Base-by-base conservation (phyloP, 208 protist genomes). In the Leishmania tarentolae region DNA sequence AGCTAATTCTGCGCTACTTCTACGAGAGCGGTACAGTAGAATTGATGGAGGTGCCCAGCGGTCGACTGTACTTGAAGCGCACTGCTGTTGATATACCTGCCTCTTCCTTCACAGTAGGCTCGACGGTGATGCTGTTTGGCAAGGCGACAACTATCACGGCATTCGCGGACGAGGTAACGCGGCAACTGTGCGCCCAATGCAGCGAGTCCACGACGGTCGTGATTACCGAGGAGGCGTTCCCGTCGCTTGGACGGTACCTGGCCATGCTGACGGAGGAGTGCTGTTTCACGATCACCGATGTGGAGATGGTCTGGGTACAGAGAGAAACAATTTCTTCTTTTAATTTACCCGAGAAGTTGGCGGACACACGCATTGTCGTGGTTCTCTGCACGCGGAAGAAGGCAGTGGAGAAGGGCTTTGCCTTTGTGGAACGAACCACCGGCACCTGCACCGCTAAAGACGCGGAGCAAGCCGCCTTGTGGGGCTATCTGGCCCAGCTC, bases 211-310 rank as follows among this genome's bases (percentile, higher is more conserved):
- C 94, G 44, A 83, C 88, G 11, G 50, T 96, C 1, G 24, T 97
- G 31, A 86, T 97, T 13, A 87, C 86, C n/a, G 92, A 96, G 61
- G 53, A 77, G 11, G 79, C 87, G 40, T 89, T 96, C 15, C 50
- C 82, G 17, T 78, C 68, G 2, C 79, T 98, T 0, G 94, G 94
- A 19, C 90, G 86, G 61, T 94, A 86, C 84, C 75, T 98, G 40
- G 83, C 92, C 9, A 92, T 98, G 35, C 82, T 96, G 13, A 87
- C 88, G 28, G 92, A 96, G 86, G 93, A 98, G 86, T 96, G 91
- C 72, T 87, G 89, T 66, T 94, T 96, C 81, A 91, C 85, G 9
- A 82, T 96, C 35, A 78, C 78, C 3, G 70, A 89, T 68, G 80
- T 95, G 61, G 92, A 96, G 82, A 95, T 96, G 92, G 80, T 81